Base-by-base conservation (phyloP, 2,329 filamentous ascomycete genomes). In the Neoarthrinium moseri region DNA sequence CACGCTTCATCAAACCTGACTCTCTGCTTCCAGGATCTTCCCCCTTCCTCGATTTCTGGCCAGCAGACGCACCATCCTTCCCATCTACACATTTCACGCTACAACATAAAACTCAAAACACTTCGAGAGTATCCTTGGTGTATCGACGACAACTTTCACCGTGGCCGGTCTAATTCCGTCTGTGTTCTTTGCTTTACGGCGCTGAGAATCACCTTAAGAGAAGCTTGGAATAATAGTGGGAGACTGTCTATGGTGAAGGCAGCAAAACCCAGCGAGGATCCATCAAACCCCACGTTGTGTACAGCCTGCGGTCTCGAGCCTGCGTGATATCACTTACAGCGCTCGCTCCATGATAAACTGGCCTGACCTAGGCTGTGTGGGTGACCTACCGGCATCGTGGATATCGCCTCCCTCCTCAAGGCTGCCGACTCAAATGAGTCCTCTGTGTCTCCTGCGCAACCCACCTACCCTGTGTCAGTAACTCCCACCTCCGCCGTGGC, bases 361-460 rank as follows among this genome's bases (percentile, higher is more conserved):
- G 56, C 59, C 61, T 52, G 47, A 56, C 47, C 43, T 58, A 59
- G 67, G 63, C 66, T 59, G 50, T 51, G 47, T 61, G 63, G 57
- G 56, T 57, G 53, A 67, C 63, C 63, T 57, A 77, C 77, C 80
- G 81, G 75, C 83, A 91, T 78, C 81, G 86, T 96, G 91, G 91
- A 96, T 91, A 95, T 96, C 87, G 83, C 88, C 71, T 85, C 87
- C 57, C 81, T 96, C 56, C 81, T 96, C 70, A 89, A 91, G 78
- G 80, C 78, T 65, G 74, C 83, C 65, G 83, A 83, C 78, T 84
- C 86, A 70, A 74, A 83, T 79, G 84, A 87, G 78, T 84, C 84
- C 67, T 75, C 76, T 58, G 68, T 69, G 51, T 72, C 75, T 59
- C 67, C 67, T 53, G 60, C 67, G 51, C 65, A 64, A 46, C 64